phyloP scores from a whole-genome alignment of 2,329 filamentous ascomycete species.

The Apiospora arundinis region DNA sequence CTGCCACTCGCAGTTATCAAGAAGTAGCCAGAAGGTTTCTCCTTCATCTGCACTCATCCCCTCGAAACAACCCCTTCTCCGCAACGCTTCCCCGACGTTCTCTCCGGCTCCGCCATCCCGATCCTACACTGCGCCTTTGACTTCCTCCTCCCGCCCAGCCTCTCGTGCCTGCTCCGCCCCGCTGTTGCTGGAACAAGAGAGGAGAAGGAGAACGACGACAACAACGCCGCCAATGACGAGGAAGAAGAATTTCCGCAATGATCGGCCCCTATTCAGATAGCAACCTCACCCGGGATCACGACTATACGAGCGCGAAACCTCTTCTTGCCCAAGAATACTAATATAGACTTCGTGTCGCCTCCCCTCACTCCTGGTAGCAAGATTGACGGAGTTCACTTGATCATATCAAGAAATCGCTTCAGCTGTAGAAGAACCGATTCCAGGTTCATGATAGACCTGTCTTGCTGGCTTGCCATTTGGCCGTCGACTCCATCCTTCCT shows the following conservation, averaged over 20 bases:
- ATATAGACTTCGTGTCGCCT: neutral
- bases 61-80: neutral
- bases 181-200: neutral
- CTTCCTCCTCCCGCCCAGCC: neutral
- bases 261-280: neutral
- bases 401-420: neutral
- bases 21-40: neutral
- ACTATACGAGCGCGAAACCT: neutral
- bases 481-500: neutral
- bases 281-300: neutral
- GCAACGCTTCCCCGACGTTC: neutral
- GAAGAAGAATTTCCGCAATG: conserved; percentile 3
- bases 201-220: neutral
- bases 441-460: neutral
- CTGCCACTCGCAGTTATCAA: neutral
- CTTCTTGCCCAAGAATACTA: neutral
- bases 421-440: neutral
- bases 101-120: neutral
- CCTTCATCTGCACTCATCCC: neutral
- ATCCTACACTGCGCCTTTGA: neutral
- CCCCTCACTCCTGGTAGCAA: neutral
- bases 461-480: neutral
- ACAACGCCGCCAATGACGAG: neutral
- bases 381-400: neutral
- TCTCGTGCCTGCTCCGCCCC: neutral